Evolutionary conservation across 148 eudicot species (phyloP), one percentile per base, ranked within the genome.

Genomic region (Rhododendron simsii): DNA sequence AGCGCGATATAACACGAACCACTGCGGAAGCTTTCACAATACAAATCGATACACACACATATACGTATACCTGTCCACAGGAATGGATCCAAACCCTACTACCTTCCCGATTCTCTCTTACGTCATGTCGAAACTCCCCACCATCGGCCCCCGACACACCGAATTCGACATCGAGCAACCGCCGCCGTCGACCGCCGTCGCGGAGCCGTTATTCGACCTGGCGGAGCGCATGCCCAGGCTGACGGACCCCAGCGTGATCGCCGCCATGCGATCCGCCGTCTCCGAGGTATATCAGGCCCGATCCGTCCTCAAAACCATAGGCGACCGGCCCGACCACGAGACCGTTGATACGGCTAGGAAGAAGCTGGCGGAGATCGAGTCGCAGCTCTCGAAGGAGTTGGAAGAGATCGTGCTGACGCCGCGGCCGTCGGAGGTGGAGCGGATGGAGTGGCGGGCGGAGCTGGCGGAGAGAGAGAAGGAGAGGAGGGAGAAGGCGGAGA

Each of bases 251-350:
- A 89, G 90, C 13, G 89, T 95, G 85, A 86, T 94, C 50, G 78
- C 91, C 76, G 89, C 90, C 47, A 95, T 96, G 97, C 87, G 95
- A 11, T 47, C 85, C 30, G 94, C 99, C 23, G 96, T 96, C 0
- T 84, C 93, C 20, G 97, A 94, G 75, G 96, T 96, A 45, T 83
- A 92, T 1, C 90, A 91, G 81, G 91, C 97, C 23, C 93, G 99
- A 41, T 91, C 96, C 28, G 79, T 92, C 1, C 92, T 96, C 61
- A 83, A 77, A 0, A 86, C 93, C 37, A 89, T 96, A 0, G 99
- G 99, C 2, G 88, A 86, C 0, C 92, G 95, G 0, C 98, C 99
- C 11, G 98, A 94, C 59, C 99, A 96, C 85, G 99, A 96, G 88
- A 23, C 95, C 1, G 89, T 96, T 39, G 98, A 96, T 73, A 61